Percentiles rank a stretch among this genome's conserved stretches.
These are phyloP conservation scores for Perkinsus olseni DNA, from an alignment of 169 alveolate genomes.

Conservation along the genomic window DNA sequence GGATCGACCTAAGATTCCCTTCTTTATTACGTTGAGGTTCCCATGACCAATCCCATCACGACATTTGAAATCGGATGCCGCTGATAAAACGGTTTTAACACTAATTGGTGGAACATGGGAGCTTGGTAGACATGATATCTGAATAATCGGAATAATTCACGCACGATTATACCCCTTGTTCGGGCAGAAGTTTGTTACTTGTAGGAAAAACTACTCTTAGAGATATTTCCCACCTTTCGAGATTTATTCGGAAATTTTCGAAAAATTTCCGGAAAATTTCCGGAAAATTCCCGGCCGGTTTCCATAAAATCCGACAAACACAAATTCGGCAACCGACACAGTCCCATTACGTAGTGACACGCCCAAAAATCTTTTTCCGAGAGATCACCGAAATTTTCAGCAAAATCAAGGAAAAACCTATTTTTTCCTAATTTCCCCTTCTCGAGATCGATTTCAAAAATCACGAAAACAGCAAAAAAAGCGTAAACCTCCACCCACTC, in stretches of 20 bases:
- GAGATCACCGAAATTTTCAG: too few species aligned
- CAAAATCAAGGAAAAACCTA: too few species aligned
- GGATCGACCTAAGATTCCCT: too few species aligned
- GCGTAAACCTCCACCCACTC: too few species aligned
- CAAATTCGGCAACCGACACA: too few species aligned
- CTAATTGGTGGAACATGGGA: background rate
- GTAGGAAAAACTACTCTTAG: background rate
- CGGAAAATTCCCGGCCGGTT: background rate
- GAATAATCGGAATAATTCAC: background rate
- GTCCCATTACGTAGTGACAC: too few species aligned
- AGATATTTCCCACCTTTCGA: background rate
- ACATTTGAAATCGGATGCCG: background rate
- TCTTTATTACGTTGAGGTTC: background rate
- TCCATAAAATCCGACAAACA: too few species aligned
- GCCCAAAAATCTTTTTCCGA: too few species aligned
- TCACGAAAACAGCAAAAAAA: too few species aligned
- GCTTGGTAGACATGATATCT: background rate
- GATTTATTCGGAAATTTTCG: too few species aligned
- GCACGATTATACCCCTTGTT: background rate
- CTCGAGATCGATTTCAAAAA: too few species aligned
- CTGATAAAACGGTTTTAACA: background rate
- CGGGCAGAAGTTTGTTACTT: background rate
- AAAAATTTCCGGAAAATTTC: background rate
- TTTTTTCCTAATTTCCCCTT: too few species aligned
- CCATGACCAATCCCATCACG: background rate